phyloP scores from a whole-genome alignment of 306 rosid species.

The Ammopiptanthus mongolicus region DNA sequence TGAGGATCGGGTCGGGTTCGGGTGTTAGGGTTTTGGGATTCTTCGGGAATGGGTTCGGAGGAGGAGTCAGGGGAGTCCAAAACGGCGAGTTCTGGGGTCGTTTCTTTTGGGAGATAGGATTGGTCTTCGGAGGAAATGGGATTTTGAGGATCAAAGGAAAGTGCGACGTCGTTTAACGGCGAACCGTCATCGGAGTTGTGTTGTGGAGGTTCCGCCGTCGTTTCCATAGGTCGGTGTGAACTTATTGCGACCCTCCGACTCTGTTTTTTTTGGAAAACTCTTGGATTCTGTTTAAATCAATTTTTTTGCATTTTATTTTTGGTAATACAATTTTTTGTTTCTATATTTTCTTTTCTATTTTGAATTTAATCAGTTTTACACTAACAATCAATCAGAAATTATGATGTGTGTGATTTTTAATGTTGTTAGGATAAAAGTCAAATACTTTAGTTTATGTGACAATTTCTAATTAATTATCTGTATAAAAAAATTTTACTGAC shows the following conservation, averaged over 20 bases:
- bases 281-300: background rate
- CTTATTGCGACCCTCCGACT: background rate
- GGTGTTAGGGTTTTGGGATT: background rate
- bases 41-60: slow-evolving; percentile 32
- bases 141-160: slow-evolving; percentile 15
- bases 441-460: too few species aligned
- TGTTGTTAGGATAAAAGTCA: too few species aligned
- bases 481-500: too few species aligned
- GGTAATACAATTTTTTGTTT: too few species aligned
- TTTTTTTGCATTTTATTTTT: too few species aligned
- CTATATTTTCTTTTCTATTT: too few species aligned
- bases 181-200: slow-evolving; percentile 33
- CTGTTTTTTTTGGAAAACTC: too few species aligned
- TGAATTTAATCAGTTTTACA: too few species aligned
- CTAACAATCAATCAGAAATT: too few species aligned
- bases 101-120: slow-evolving; percentile 38
- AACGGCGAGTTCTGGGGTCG: slow-evolving; percentile 31
- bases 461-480: too few species aligned
- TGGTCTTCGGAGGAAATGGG: slow-evolving; percentile 28
- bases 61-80: slow-evolving; percentile 60
- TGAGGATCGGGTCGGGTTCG: background rate
- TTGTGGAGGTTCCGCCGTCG: background rate
- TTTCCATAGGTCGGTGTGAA: background rate
- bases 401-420: too few species aligned
- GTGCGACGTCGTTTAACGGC: slow-evolving; percentile 41